A percentile compares a stretch with the other conserved stretches of the same genome.
These are phyloP conservation scores for Casaregolazyma lundiana DNA, from an alignment of 1,139 yeast genomes.

Conservation along the genomic window DNA sequence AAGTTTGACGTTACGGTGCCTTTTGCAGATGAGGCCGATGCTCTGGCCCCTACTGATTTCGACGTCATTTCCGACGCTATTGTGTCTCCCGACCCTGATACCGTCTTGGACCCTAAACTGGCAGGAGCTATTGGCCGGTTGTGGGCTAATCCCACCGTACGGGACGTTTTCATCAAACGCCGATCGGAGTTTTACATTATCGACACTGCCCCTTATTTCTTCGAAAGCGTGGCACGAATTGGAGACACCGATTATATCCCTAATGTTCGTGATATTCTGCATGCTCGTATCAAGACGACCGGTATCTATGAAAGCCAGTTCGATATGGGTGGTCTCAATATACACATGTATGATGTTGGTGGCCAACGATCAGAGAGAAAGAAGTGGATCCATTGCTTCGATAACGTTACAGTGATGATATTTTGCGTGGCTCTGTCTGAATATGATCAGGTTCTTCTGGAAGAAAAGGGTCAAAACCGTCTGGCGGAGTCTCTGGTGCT, in stretches of 20 bases:
- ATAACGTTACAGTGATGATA: slow-evolving; percentile 81
- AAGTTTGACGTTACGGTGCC: slow-evolving; percentile 22
- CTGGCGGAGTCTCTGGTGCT: slow-evolving; percentile 80
- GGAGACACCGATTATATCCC: slow-evolving; percentile 62
- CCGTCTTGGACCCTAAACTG: slow-evolving; percentile 27
- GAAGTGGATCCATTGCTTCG: slow-evolving; percentile 95
- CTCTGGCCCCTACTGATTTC: slow-evolving; percentile 16
- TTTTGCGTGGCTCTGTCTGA: slow-evolving; percentile 89
- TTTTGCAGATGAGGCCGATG: slow-evolving; percentile 6
- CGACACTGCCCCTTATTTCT: slow-evolving; percentile 83
- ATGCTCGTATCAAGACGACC: slow-evolving; percentile 88
- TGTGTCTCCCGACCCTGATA: slow-evolving; percentile 31
- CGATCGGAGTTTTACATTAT: slow-evolving; percentile 76
- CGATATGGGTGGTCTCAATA: slow-evolving; percentile 67
- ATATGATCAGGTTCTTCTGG: slow-evolving; percentile 80
- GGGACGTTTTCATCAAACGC: slow-evolving; percentile 51
- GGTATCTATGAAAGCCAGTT: slow-evolving; percentile 85
- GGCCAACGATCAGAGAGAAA: slow-evolving; percentile 92
- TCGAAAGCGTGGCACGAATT: slow-evolving; percentile 63
- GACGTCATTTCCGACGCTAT: slow-evolving; percentile 23
- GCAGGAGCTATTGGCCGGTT: slow-evolving; percentile 33
- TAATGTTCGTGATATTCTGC: slow-evolving; percentile 66
- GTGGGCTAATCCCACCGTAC: slow-evolving; percentile 60
- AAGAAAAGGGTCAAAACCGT: slow-evolving; percentile 67
- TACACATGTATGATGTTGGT: slow-evolving; percentile 89